Evolutionary conservation across 31 red algal species (phyloP).

Genomic region (Bonnemaisonia californica): DNA sequence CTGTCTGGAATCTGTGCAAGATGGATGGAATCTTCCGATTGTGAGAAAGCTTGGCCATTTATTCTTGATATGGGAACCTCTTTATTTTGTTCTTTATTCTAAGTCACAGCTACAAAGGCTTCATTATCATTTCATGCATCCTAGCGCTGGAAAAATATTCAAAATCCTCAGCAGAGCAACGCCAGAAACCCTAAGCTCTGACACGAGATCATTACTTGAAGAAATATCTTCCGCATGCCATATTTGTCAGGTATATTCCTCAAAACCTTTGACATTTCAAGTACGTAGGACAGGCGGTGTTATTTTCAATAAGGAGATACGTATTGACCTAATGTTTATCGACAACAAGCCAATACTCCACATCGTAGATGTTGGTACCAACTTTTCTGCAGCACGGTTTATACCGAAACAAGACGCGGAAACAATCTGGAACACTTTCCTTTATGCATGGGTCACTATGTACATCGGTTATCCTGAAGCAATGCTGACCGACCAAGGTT

Average conservation of each 20-base stretch:
- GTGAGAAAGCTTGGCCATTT: conserved; percentile 28
- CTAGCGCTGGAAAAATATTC: conserved; percentile 5
- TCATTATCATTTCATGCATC: conserved; percentile 24
- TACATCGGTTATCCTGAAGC: conserved; percentile 12
- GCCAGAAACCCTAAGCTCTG: not conserved
- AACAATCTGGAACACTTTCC: conserved; percentile 17
- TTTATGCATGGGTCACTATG: too few species aligned
- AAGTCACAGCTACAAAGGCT: not conserved
- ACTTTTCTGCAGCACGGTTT: conserved; percentile 15
- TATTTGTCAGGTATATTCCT: conserved; percentile 16
- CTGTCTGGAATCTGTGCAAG: not conserved
- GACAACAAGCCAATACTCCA: not conserved
- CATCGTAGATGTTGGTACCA: conserved; percentile 22
- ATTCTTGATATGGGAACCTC: conserved; percentile 11
- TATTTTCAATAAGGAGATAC: conserved; percentile 15
- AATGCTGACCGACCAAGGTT: conserved; percentile 34
- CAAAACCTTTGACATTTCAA: conserved; percentile 5
- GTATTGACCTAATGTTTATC: conserved; percentile 21
- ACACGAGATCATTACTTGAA: conserved; percentile 1
- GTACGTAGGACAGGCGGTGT: not conserved
- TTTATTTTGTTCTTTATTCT: conserved; percentile 19
- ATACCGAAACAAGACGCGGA: not conserved
- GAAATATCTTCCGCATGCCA: conserved; percentile 9
- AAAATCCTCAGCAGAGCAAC: conserved; percentile 7
- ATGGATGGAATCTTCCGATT: conserved; percentile 17